phyloP scores from a whole-genome alignment of 2,329 filamentous ascomycete species.

The Aspergillus piperis region DNA sequence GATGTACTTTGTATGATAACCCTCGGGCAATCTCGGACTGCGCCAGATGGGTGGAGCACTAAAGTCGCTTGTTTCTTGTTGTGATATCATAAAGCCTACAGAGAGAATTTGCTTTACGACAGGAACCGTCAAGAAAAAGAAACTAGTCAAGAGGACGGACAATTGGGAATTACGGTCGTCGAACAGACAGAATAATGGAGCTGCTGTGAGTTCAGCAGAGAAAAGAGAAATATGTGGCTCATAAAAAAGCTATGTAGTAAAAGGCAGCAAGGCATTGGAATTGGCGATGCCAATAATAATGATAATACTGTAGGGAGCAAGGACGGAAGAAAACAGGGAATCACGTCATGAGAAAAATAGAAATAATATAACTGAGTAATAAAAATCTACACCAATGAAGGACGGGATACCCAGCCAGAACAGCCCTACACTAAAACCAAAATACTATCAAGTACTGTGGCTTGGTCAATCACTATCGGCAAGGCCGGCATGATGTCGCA shows the following conservation, averaged over 20 bases:
- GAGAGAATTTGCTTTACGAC: constrained; percentile 4
- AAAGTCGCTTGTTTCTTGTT: constrained; percentile 18
- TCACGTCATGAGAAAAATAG: no score
- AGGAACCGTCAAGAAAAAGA: neutral
- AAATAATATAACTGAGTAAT: no score
- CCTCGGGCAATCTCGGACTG: constrained; percentile 25
- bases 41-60: constrained; percentile 23
- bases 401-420: neutral
- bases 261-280: no score
- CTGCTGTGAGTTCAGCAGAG: no score
- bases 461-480: neutral
- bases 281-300: no score
- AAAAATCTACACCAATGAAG: neutral
- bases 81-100: constrained; percentile 22
- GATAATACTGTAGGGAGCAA: no score
- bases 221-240: no score
- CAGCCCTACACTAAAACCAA: neutral
- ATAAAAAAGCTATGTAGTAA: no score
- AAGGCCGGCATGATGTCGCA: neutral
- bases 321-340: no score
- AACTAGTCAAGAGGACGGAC: neutral
- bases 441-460: no score
- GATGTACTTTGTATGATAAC: constrained; percentile 37
- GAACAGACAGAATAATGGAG: neutral
- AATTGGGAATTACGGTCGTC: neutral